Conservation (phyloP, 139 green algal species). For the Monoraphidium neglectum region DNA sequence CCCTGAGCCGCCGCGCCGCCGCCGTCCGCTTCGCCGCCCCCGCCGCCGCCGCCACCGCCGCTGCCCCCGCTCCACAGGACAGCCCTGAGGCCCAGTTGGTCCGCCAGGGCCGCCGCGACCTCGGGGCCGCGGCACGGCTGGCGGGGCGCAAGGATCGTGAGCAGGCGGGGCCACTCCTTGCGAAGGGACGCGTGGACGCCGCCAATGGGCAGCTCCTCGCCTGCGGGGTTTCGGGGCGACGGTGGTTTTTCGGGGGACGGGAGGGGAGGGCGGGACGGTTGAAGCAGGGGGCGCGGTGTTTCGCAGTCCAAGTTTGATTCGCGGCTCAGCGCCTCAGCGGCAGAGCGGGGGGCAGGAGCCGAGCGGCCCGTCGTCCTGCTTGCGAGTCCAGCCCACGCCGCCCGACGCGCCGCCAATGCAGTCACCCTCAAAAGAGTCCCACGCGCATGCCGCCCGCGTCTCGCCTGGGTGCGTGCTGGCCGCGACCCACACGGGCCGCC, state of each 20-base stretch:
- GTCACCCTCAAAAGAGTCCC: not conserved
- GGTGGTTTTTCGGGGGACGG: too few species aligned
- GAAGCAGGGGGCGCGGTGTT: too few species aligned
- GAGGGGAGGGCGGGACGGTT: too few species aligned
- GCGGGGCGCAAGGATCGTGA: slow-evolving; percentile 48
- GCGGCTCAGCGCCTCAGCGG: too few species aligned
- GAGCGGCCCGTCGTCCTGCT: too few species aligned
- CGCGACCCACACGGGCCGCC: slow-evolving; percentile 53
- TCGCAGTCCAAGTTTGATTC: too few species aligned
- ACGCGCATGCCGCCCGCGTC: slow-evolving; percentile 21
- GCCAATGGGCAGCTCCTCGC: slow-evolving; percentile 38
- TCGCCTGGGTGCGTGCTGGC: slow-evolving; percentile 48
- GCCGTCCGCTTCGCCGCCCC: not conserved
- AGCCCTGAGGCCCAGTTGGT: not conserved
- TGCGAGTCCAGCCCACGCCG: too few species aligned
- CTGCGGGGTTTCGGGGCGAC: too few species aligned
- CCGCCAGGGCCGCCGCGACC: slow-evolving; percentile 3
- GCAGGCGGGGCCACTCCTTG: slow-evolving; percentile 27
- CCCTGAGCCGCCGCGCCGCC: not conserved
- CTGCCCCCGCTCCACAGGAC: slow-evolving; percentile 22
- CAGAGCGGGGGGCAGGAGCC: too few species aligned
- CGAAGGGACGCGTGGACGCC: slow-evolving; percentile 38
- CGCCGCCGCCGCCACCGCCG: slow-evolving; percentile 1
- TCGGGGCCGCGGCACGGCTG: slow-evolving; percentile 2
- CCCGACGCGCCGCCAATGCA: not conserved